Evolutionary conservation across 305 asterid species (phyloP), one percentile per base, ranked within the genome.

Genomic region (Solanum aculeatissimum): DNA sequence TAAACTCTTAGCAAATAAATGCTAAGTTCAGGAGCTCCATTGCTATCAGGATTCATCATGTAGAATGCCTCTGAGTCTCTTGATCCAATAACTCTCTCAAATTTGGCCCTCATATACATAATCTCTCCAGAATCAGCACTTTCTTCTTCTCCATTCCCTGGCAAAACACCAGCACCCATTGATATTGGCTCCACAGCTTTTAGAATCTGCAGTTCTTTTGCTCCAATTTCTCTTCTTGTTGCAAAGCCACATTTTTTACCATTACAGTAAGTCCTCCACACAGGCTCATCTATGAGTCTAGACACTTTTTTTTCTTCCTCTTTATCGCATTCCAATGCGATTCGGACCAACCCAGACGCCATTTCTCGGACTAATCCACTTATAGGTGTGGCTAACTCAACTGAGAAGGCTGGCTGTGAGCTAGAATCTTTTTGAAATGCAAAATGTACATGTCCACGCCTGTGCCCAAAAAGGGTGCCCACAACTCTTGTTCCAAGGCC

Each of bases 61-160:
- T 92, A 92, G 74, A 92, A 89, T 35, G 95, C 95, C 86, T 92
- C 93, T 1, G 93, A 91, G 89, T 91, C 93, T 77, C 90, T 83
- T 9, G 92, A 90, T 32, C 95, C 95, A 27, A 91, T 89, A 38
- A 92, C 93, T 78, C 93, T 92, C 70, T 92, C 93, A 83, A 92
- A 92, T 74, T 90, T 92, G 1, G 93, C 92, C 83, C 95, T 92
- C 94, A 92, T 90, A 80, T 91, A 92, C 92, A 92, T 91, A 27
- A 92, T 16, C 69, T 91, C 95, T 7, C 91, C 88, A 15, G 83
- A 89, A 7, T 77, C 86, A 32, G 86, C 42, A n/a, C 80, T 84
- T 35, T 40, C 71, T 11, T 35, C 86, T 51, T 51, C 65, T 8
- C 80, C 84, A 29, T 79, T 87, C 16, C 80, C 92, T n/a, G 91